Percentiles rank a stretch among this genome's conserved stretches.
Conservation (phyloP, 2,329 filamentous ascomycete species). For the Hypoxylon sp. region DNA sequence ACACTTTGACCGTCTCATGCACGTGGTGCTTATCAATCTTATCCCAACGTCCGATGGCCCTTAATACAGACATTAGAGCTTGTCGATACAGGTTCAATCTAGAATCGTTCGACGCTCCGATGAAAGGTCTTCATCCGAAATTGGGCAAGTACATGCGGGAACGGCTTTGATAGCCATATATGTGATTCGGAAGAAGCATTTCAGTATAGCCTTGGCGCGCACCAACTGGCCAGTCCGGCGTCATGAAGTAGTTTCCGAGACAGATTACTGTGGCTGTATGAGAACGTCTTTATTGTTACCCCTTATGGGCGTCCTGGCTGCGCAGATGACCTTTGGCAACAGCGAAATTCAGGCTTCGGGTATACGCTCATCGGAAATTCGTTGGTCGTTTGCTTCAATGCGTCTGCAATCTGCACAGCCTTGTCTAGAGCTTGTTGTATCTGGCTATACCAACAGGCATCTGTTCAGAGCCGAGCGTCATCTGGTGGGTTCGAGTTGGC, state of each 20-base stretch:
- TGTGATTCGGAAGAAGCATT: slow-evolving; percentile 29
- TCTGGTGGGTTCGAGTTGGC: slow-evolving; percentile 21
- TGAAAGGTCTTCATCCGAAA: slow-evolving; percentile 28
- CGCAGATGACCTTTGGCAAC: slow-evolving; percentile 27
- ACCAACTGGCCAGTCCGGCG: slow-evolving; percentile 27
- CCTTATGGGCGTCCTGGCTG: slow-evolving; percentile 14
- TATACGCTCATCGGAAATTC: slow-evolving; percentile 24
- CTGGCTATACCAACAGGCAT: slow-evolving; percentile 20
- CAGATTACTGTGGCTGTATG: slow-evolving; percentile 78
- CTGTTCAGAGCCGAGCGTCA: slow-evolving; percentile 17
- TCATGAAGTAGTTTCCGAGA: slow-evolving; percentile 72
- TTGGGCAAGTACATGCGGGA: slow-evolving; percentile 36
- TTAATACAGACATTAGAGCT: slow-evolving; percentile 28
- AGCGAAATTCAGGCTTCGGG: slow-evolving; percentile 24
- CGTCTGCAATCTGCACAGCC: slow-evolving; percentile 24
- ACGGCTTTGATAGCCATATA: slow-evolving; percentile 29
- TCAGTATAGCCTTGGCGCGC: slow-evolving; percentile 28
- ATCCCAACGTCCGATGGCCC: slow-evolving; percentile 39
- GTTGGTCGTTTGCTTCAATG: slow-evolving; percentile 18
- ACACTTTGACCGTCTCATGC: slow-evolving; percentile 25
- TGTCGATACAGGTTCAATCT: slow-evolving; percentile 31
- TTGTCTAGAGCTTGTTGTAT: slow-evolving; percentile 16
- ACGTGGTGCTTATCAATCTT: slow-evolving; percentile 45
- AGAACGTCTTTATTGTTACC: slow-evolving; percentile 66
- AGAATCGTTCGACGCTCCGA: slow-evolving; percentile 28